Evolutionary conservation across 345 rosid species (phyloP), one percentile per base, ranked within the genome.

Genomic region (Geranium brycei): DNA sequence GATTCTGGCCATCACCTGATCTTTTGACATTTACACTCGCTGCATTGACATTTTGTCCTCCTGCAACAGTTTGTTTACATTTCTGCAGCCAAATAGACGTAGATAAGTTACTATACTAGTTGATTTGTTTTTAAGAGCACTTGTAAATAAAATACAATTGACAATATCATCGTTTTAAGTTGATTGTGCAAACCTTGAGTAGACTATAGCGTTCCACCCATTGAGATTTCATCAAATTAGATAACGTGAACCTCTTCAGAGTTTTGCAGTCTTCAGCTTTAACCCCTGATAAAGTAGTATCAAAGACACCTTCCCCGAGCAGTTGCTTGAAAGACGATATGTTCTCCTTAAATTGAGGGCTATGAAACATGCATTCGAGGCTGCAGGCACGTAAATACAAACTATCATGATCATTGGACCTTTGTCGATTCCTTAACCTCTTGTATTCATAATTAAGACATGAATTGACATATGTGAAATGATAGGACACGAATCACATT

Each of bases 321-420:
- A 93, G 79, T 59, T 82, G 75, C 73, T 88, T 89, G 64, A 86
- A 86, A 75, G 81, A 79, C 69, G 74, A 71, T 74, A 83, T 66
- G 74, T 87, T 87, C 76, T 90, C 92, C 85, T 85, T 87, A 80
- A 86, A 90, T 65, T 87, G 95, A 74, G 76, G 76, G 79, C 96
- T 85, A 68, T 80, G 83, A 51, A 90, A 93, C 99, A 90, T 78
- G 76, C 68, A 76, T 75, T 69, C 70, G 67, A 88, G 80, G 82
- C 97, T 89, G 87, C 83, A 79, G 65, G 70, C 51, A 62, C 63
- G 74, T 78, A 35, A 67, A 66, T 57, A 16, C 0, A 68, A 63
- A 59, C 56, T 18, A 62, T 72, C 57, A 75, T 47, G 12, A 68
- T 65, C 68, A 32, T 47, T 10, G 7, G 47, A 58, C 30, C 58